Conservation (phyloP, 1,139 yeast species). For the Saccharomyces uvarum region DNA sequence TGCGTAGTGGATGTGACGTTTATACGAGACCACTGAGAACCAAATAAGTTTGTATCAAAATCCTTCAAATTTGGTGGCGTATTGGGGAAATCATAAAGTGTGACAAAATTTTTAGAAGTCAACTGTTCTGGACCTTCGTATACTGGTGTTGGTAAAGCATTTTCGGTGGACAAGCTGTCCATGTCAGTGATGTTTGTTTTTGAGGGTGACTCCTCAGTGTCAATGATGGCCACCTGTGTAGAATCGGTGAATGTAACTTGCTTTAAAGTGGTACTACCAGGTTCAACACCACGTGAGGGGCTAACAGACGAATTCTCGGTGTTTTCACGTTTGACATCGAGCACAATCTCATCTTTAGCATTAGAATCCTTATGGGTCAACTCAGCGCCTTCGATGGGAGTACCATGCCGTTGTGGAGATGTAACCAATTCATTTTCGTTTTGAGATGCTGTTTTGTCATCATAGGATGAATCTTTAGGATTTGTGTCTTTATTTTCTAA, state of each 20-base stretch:
- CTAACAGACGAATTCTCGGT: not conserved
- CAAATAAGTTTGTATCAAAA: constrained; percentile 48
- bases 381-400: not conserved
- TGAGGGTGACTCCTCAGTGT: constrained; percentile 11
- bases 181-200: not conserved
- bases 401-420: too few species aligned
- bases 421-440: not conserved
- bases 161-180: not conserved
- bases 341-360: not conserved
- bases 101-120: constrained; percentile 44
- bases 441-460: not conserved
- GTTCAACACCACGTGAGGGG: not conserved
- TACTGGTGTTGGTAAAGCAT: constrained; percentile 10
- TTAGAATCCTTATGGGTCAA: not conserved
- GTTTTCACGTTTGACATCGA: too few species aligned
- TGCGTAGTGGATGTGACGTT: not conserved
- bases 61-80: constrained; percentile 21
- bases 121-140: constrained; percentile 62
- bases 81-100: constrained; percentile 42
- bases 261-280: not conserved
- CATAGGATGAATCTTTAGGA: not conserved
- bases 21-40: constrained; percentile 42
- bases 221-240: constrained; percentile 15
- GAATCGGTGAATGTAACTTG: constrained; percentile 20
- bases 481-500: not conserved